Conservation (phyloP, 768 basidiomycete genomes). For the Chalciporus pseudorubinellus region DNA sequence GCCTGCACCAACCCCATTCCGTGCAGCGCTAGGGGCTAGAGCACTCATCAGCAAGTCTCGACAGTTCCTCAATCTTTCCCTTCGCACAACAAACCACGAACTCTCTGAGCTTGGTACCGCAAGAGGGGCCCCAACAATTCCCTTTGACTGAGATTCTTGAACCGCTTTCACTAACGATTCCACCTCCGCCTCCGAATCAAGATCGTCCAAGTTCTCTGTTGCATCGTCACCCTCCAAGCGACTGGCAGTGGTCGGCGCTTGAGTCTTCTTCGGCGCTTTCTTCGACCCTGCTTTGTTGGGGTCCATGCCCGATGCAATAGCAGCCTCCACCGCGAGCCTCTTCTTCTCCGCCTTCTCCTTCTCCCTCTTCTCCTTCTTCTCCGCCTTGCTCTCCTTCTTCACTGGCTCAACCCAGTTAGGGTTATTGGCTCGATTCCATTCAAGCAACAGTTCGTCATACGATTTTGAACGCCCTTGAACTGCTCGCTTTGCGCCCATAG, state of each 20-base stretch:
- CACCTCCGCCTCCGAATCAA: slow-evolving; percentile 85
- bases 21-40: slow-evolving; percentile 29
- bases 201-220: slow-evolving; percentile 69
- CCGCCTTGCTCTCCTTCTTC: slow-evolving; percentile 81
- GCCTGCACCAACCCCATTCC: slow-evolving; percentile 19
- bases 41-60: slow-evolving; percentile 58
- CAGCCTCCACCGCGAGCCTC: slow-evolving; percentile 64
- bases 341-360: slow-evolving; percentile 83
- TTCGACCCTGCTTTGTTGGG: slow-evolving; percentile 45
- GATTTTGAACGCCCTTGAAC: slow-evolving; percentile 80
- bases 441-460: slow-evolving; percentile 85
- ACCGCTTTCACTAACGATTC: slow-evolving; percentile 70
- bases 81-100: slow-evolving; percentile 78
- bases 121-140: slow-evolving; percentile 60
- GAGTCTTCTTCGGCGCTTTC: slow-evolving; percentile 65
- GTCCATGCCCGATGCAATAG: slow-evolving; percentile 58
- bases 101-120: slow-evolving; percentile 73
- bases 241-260: slow-evolving; percentile 48
- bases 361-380: slow-evolving; percentile 83
- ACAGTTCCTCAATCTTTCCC: slow-evolving; percentile 60
- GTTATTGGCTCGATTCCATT: slow-evolving; percentile 88
- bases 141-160: slow-evolving; percentile 51
- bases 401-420: slow-evolving; percentile 88
- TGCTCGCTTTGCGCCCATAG: slow-evolving; percentile 93
- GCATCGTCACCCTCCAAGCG: slow-evolving; percentile 58